Evolutionary conservation across 768 basidiomycete genomes (phyloP).

Genomic region (Podaxis pistillaris): DNA sequence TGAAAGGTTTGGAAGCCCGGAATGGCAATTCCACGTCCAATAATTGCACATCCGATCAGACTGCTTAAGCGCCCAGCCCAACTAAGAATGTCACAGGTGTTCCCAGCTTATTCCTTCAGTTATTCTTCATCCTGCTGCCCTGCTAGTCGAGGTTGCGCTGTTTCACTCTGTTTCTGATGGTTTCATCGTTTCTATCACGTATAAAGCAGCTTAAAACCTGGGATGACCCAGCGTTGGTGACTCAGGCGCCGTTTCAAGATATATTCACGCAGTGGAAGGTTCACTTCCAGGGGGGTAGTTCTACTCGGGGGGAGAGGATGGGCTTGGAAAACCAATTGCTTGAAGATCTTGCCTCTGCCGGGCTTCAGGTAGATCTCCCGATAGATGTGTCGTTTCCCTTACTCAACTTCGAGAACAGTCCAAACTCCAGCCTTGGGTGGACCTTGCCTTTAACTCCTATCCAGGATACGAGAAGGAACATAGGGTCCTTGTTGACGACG

Average conservation of each 20-base stretch:
- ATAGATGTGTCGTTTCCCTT: neutral
- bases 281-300: neutral
- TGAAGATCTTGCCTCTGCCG: neutral
- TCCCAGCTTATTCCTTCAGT: neutral
- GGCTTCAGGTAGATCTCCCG: neutral
- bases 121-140: neutral
- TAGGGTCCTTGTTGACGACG: neutral
- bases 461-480: neutral
- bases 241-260: neutral
- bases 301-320: neutral
- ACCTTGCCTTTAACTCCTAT: slow-evolving; percentile 5
- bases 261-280: slow-evolving; percentile 6
- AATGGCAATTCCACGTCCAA: neutral
- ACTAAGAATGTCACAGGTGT: neutral
- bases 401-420: neutral
- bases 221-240: slow-evolving; percentile 1
- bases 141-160: neutral
- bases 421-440: slow-evolving; percentile 8
- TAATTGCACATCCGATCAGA: neutral
- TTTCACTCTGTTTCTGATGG: neutral
- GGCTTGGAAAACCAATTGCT: neutral
- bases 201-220: neutral
- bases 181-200: neutral
- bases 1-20: neutral
- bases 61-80: neutral